These are phyloP conservation scores for Dactylorhiza incarnata DNA, from an alignment of 106 monocot genomes.

Conservation along the genomic window DNA sequence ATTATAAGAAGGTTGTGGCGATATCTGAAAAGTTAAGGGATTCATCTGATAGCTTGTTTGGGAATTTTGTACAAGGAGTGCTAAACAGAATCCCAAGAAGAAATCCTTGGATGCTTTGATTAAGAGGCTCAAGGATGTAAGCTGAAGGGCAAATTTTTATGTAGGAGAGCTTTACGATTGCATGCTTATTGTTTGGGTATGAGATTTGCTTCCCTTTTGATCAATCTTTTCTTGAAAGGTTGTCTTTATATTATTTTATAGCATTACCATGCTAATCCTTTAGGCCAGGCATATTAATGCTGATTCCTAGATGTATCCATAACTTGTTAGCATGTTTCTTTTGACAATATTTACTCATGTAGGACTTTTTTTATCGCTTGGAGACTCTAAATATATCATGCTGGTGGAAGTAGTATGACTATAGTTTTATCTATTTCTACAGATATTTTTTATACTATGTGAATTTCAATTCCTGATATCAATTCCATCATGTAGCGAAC, in stretches of 20 bases:
- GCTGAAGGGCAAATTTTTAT: constrained; percentile 24
- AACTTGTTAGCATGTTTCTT: not conserved
- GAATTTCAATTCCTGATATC: no score
- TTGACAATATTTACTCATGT: not conserved
- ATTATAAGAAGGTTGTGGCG: constrained; percentile 71
- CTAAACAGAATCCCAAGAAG: constrained; percentile 72
- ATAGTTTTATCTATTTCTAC: no score
- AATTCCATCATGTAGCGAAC: no score
- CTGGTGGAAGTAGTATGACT: no score
- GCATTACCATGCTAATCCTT: not conserved
- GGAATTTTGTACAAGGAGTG: constrained; percentile 65
- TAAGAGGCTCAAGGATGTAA: constrained; percentile 86
- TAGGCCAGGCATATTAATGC: not conserved
- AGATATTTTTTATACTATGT: no score
- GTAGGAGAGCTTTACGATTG: not conserved
- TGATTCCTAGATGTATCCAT: not conserved
- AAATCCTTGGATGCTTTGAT: constrained; percentile 84
- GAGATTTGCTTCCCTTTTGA: not conserved
- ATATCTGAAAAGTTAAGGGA: constrained; percentile 94
- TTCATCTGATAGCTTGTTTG: constrained; percentile 78
- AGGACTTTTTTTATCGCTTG: no score
- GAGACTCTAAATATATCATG: no score
- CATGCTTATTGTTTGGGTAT: not conserved
- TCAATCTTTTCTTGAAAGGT: not conserved
- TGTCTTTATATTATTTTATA: not conserved